phyloP scores from a whole-genome alignment of 164 flowering plant genomes.

The Cinnamomum micranthum region DNA sequence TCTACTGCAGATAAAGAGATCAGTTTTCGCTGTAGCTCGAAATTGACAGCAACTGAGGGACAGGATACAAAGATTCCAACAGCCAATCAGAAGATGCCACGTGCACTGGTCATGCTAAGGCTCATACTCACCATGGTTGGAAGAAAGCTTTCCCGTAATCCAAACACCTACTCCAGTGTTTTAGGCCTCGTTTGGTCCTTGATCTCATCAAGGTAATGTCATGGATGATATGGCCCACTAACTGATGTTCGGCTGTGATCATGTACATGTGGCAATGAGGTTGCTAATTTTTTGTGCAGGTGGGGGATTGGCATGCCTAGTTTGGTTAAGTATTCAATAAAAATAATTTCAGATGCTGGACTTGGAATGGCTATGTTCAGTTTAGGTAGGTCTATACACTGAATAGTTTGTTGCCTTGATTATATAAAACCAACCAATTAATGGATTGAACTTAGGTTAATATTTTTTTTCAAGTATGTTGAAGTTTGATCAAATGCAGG shows the following conservation, averaged over 20 bases:
- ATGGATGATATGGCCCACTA: too few species aligned
- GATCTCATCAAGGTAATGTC: conserved; percentile 44
- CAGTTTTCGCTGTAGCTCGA: conserved; percentile 44
- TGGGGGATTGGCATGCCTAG: conserved; percentile 61
- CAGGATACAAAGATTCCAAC: conserved; percentile 1
- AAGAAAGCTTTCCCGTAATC: conserved; percentile 55
- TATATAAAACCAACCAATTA: not conserved
- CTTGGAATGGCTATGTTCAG: conserved; percentile 82
- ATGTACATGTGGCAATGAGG: too few species aligned
- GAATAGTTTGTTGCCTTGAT: too few species aligned
- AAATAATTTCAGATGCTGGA: conserved; percentile 68
- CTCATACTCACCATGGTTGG: conserved; percentile 50
- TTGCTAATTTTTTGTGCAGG: conserved; percentile 25
- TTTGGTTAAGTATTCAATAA: conserved; percentile 46
- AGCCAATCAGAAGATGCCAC: conserved; percentile 42
- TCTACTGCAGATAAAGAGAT: conserved; percentile 39
- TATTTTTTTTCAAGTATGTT: not conserved
- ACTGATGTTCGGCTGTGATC: too few species aligned
- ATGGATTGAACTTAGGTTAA: not conserved
- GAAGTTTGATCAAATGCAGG: conserved; percentile 30
- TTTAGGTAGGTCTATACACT: conserved; percentile 30
- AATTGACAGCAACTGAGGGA: conserved; percentile 24
- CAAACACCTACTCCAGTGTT: conserved; percentile 62
- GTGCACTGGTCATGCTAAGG: conserved; percentile 34
- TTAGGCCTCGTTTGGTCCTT: conserved; percentile 65